Evolutionary conservation across 305 asterid species (phyloP), one percentile per base, ranked within the genome.

Genomic region (Andrographis paniculata): DNA sequence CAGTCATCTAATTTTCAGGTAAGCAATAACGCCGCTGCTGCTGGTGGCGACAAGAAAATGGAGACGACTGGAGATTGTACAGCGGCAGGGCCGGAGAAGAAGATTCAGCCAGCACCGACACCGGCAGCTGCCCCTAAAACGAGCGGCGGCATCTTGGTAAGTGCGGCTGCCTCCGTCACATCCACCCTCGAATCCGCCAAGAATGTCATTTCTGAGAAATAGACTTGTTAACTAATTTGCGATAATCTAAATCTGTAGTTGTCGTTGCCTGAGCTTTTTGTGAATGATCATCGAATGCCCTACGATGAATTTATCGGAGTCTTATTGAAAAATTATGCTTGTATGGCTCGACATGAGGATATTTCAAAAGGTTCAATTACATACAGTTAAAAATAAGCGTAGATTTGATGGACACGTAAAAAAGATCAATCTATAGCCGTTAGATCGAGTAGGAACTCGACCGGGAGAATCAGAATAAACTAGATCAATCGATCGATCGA

Each of bases 131-230:
- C 45, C 14, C 50, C 74, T 1, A 63, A 63, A 45, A 61, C 86
- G 12, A 64, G 84, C 48, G 81, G 75, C 16, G 63, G 77, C 16
- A 67, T 73, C 20, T 61, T 82, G 60, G 43, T 80, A 5, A 72
- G 72, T 46, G 93, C 87, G 17, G 80, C 94, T n/a, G 87, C 82
- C 1, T 64, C 93, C 2, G 74, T 82, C 17, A 74, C 58, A 4
- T 53, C 89, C 56, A 74, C 93, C 48, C 74, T 77, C 18, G 73
- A 82, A 47, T 74, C 93, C 14, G 83, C 92, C 52, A 75, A 77
- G 63, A 72, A 74, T 20, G 77, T 69, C 12, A 45, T 77, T 41
- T 53, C 81, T 6, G 43, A 57, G 37, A 69, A 77, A 38, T 76
- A 64, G 53, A 7, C 42, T 20, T 17, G 20, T 47, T 47, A 0